Conservation (phyloP, 1,284 basidiomycete genomes). For the Trametes polyzona region DNA sequence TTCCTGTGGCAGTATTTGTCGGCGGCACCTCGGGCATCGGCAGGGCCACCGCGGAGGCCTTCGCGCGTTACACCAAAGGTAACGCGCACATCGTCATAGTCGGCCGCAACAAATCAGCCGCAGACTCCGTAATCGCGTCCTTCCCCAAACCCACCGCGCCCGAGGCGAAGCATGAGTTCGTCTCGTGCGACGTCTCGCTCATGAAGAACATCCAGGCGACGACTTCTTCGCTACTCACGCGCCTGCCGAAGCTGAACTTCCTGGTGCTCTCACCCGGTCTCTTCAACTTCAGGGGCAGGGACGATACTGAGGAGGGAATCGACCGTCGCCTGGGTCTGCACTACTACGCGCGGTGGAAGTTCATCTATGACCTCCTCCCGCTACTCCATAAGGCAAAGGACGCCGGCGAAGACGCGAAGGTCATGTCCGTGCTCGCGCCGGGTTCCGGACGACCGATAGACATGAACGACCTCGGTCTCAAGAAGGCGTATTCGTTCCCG, state of each 20-base stretch:
- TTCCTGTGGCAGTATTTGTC: slow-evolving; percentile 42
- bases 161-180: slow-evolving; percentile 39
- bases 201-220: slow-evolving; percentile 39
- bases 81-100: slow-evolving; percentile 41
- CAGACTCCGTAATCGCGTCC: slow-evolving; percentile 40
- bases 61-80: slow-evolving; percentile 39
- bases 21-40: slow-evolving; percentile 44
- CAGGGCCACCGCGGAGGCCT: slow-evolving; percentile 35
- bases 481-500: slow-evolving; percentile 34
- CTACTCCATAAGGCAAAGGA: slow-evolving; percentile 30
- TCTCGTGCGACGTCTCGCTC: slow-evolving; percentile 40
- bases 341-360: slow-evolving; percentile 38
- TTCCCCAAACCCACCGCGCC: slow-evolving; percentile 32
- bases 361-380: slow-evolving; percentile 34
- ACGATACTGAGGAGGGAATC: slow-evolving; percentile 35
- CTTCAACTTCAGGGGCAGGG: slow-evolving; percentile 34
- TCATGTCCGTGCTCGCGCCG: slow-evolving; percentile 30
- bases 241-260: slow-evolving; percentile 40
- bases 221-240: slow-evolving; percentile 30
- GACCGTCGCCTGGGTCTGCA: slow-evolving; percentile 32
- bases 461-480: slow-evolving; percentile 39
- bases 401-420: slow-evolving; percentile 33
- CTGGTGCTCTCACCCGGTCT: slow-evolving; percentile 40
- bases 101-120: slow-evolving; percentile 40
- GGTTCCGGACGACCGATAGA: slow-evolving; percentile 31